A percentile compares a stretch with the other conserved stretches of the same genome.
phyloP scores from a whole-genome alignment of 1,284 basidiomycete genomes.

The Tilletia caries region DNA sequence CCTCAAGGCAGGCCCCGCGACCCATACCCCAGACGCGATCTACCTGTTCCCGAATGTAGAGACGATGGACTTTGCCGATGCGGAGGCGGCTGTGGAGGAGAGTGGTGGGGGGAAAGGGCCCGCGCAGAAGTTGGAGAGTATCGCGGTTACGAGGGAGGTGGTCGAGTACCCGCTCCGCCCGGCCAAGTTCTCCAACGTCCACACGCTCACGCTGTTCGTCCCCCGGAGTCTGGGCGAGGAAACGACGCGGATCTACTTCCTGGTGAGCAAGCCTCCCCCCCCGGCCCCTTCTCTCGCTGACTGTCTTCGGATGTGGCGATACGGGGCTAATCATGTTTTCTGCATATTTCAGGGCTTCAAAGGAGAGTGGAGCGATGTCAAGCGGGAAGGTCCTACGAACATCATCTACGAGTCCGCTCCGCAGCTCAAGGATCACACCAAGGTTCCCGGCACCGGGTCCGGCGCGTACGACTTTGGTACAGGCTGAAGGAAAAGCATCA shows the following conservation, averaged over 20 bases:
- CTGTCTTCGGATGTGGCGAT: too few relatives aligned
- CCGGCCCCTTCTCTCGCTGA: conserved; percentile 2
- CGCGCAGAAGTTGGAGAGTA: conserved; percentile 33
- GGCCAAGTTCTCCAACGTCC: conserved; percentile 46
- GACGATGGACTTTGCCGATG: conserved; percentile 39
- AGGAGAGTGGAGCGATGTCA: conserved; percentile 31
- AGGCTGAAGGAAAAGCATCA: not conserved
- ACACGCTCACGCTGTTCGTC: conserved; percentile 41
- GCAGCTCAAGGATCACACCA: conserved; percentile 43
- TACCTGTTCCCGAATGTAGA: conserved; percentile 42
- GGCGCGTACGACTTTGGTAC: conserved; percentile 29
- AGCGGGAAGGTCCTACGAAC: conserved; percentile 30
- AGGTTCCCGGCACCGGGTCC: conserved; percentile 25
- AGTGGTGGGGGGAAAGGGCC: conserved; percentile 15
- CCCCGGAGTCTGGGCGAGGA: conserved; percentile 28
- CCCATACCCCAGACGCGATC: conserved; percentile 33
- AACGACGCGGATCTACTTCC: conserved; percentile 31
- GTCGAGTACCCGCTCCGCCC: conserved; percentile 43
- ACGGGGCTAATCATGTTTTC: too few relatives aligned
- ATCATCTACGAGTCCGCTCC: conserved; percentile 51
- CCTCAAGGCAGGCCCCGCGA: conserved; percentile 26
- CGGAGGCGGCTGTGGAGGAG: conserved; percentile 6
- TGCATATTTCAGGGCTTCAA: conserved; percentile 37
- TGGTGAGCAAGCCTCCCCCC: not conserved
- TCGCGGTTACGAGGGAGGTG: conserved; percentile 36